phyloP scores from a whole-genome alignment of 2,329 filamentous ascomycete genomes.

The Exophiala calicioides region DNA sequence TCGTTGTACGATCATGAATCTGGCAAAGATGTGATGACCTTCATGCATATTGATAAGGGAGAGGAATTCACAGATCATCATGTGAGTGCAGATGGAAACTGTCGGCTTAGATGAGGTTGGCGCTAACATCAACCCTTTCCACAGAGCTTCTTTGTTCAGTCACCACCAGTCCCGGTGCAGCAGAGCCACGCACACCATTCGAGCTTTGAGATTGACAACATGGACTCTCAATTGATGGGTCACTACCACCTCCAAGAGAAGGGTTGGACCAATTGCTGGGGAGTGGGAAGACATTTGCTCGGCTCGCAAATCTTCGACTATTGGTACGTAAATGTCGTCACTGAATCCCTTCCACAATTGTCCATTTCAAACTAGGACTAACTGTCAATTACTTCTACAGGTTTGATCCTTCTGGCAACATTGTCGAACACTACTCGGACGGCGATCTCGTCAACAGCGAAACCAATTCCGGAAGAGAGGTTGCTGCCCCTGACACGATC shows the following conservation, averaged over 20 bases:
- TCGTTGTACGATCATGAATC: conserved; percentile 34
- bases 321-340: conserved; percentile 59
- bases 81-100: conserved; percentile 54
- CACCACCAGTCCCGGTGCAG: conserved; percentile 31
- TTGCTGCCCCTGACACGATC: conserved; percentile 33
- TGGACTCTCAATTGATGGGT: conserved; percentile 68
- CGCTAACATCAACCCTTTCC: not conserved
- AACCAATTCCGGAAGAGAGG: conserved; percentile 33
- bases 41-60: conserved; percentile 54
- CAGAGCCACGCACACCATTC: conserved; percentile 63
- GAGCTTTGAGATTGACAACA: conserved; percentile 71
- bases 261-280: conserved; percentile 67
- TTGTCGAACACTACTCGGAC: no score
- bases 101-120: not conserved
- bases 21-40: conserved; percentile 38
- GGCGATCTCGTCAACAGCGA: conserved; percentile 23
- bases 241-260: conserved; percentile 67
- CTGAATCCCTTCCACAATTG: no score
- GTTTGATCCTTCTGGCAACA: conserved; percentile 64
- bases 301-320: conserved; percentile 73
- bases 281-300: conserved; percentile 68
- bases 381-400: no score
- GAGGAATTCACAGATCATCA: conserved; percentile 52
- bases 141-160: conserved; percentile 12
- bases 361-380: no score